phyloP scores from a whole-genome alignment of 345 rosid genomes.

The Murraya koenigii region DNA sequence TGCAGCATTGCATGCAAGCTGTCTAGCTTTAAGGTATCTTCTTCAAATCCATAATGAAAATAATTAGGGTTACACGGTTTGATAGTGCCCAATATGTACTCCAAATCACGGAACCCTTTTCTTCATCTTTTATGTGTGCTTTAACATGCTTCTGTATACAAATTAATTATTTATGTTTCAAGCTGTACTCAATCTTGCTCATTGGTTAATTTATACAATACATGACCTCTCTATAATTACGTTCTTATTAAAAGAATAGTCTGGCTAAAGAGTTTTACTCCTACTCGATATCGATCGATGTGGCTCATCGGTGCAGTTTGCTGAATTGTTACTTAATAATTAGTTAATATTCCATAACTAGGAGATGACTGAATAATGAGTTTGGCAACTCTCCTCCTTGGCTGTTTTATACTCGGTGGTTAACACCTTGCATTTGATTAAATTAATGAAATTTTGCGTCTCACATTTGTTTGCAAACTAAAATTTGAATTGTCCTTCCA shows the following conservation, averaged over 20 bases:
- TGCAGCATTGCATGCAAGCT: constrained; percentile 5
- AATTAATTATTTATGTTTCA: background rate
- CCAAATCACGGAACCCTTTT: background rate
- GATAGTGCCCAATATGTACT: background rate
- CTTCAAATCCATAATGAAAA: background rate
- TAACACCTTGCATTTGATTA: no score
- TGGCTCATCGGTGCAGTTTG: background rate
- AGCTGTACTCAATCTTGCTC: constrained; percentile 5
- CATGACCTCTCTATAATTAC: no score
- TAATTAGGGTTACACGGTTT: background rate
- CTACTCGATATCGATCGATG: background rate
- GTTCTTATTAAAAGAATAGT: background rate
- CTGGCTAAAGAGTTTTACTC: background rate
- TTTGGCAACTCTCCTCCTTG: no score
- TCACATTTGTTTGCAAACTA: no score
- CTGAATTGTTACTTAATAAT: background rate
- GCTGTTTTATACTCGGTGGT: no score
- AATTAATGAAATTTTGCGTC: no score
- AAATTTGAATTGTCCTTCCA: no score
- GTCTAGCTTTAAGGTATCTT: constrained; percentile 13
- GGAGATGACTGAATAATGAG: no score
- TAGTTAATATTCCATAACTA: background rate
- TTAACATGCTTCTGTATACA: background rate
- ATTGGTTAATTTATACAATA: background rate
- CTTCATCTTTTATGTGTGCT: background rate